A percentile compares a stretch with the other conserved stretches of the same genome.
These are phyloP conservation scores for Aphanomyces euteiches DNA, from an alignment of 352 stramenopile genomes.

Conservation along the genomic window DNA sequence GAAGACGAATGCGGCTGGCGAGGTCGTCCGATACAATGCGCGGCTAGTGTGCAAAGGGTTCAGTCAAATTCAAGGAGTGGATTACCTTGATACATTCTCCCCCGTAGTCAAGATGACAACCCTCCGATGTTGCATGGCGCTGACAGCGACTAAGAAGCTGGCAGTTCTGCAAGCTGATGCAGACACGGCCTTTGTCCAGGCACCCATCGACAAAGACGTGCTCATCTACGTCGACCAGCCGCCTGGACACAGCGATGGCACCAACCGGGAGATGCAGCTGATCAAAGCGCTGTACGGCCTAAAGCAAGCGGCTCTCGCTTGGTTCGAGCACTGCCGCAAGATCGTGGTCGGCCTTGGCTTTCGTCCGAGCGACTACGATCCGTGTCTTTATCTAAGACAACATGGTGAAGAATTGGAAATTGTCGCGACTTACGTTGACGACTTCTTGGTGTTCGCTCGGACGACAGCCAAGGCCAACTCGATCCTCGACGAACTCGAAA, in stretches of 20 bases:
- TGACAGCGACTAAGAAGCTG: constrained; percentile 23
- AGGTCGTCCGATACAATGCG: constrained; percentile 38
- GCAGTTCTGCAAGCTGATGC: constrained; percentile 39
- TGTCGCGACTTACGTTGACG: constrained; percentile 14
- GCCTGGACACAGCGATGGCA: neutral
- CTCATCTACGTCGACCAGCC: neutral
- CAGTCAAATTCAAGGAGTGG: constrained; percentile 35
- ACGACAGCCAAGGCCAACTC: neutral
- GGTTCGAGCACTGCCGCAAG: neutral
- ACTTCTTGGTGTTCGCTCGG: constrained; percentile 2
- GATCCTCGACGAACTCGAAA: constrained; percentile 8
- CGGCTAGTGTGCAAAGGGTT: constrained; percentile 38
- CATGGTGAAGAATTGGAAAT: constrained; percentile 2
- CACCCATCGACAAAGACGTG: neutral
- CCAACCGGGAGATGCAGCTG: neutral
- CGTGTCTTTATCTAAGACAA: constrained; percentile 4
- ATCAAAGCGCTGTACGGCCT: constrained; percentile 31
- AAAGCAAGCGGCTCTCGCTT: constrained; percentile 22
- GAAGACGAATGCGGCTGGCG: constrained; percentile 38
- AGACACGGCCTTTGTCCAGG: constrained; percentile 28
- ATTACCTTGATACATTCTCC: constrained; percentile 40
- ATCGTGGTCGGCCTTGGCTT: constrained; percentile 7
- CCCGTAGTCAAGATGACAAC: constrained; percentile 42
- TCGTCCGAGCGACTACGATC: neutral
- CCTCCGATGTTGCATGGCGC: constrained; percentile 34